These are phyloP conservation scores for Gloeopeniophorella convolvens DNA, from an alignment of 768 basidiomycete species.

Conservation along the genomic window DNA sequence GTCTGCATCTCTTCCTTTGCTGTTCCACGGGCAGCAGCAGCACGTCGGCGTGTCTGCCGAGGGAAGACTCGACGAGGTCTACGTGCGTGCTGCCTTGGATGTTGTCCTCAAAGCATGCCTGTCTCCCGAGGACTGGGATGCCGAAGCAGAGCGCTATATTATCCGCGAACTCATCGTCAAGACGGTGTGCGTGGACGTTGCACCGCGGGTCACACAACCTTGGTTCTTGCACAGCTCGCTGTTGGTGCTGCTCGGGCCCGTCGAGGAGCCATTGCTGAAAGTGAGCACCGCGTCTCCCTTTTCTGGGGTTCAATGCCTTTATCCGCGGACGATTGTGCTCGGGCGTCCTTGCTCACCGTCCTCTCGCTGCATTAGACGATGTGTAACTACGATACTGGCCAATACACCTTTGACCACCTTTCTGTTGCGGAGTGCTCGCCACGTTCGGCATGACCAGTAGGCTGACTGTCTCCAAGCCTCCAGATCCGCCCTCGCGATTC, in stretches of 20 bases:
- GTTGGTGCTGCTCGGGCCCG: slow-evolving; percentile 56
- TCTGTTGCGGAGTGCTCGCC: not conserved
- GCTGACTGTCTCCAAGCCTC: slow-evolving; percentile 19
- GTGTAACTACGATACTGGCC: no score
- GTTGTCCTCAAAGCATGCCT: slow-evolving; percentile 67
- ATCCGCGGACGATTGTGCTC: no score
- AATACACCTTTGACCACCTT: not conserved
- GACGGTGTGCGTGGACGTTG: slow-evolving; percentile 48
- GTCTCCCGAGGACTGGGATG: slow-evolving; percentile 69
- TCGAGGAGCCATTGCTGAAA: slow-evolving; percentile 1
- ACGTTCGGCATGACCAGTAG: not conserved
- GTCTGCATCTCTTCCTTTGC: slow-evolving; percentile 50
- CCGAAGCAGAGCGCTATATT: slow-evolving; percentile 76
- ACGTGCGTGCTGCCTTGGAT: slow-evolving; percentile 75
- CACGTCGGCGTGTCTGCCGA: slow-evolving; percentile 73
- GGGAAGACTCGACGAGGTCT: slow-evolving; percentile 63
- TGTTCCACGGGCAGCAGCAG: slow-evolving; percentile 79
- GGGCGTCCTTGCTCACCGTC: no score
- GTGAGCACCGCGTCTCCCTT: slow-evolving; percentile 8
- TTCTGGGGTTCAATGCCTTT: no score
- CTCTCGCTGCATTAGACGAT: no score
- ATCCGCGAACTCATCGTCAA: slow-evolving; percentile 80
- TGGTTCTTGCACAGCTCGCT: slow-evolving; percentile 83
- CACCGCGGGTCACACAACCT: slow-evolving; percentile 67
- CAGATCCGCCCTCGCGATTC: slow-evolving; percentile 24